Percentiles rank a stretch among this genome's conserved stretches.
Evolutionary conservation across 805 yeast genomes (phyloP).

Genomic region (Starmerella potacharoeniae): DNA sequence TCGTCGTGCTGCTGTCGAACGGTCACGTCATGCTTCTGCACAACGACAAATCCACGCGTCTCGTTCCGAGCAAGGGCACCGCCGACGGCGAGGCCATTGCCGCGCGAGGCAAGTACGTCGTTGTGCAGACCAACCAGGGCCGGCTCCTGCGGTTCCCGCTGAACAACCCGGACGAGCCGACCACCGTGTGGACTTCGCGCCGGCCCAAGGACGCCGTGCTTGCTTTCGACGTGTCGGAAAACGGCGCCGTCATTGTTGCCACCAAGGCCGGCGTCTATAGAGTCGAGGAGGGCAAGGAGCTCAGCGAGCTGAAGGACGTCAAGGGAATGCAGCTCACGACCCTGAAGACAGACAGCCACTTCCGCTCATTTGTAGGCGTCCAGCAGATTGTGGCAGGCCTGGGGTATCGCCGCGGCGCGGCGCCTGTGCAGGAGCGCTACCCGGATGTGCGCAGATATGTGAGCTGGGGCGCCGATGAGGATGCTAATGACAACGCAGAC

Average conservation of each 20-base stretch:
- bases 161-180: not conserved
- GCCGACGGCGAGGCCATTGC: slow-evolving; percentile 4
- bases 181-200: slow-evolving; percentile 16
- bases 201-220: slow-evolving; percentile 10
- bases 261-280: slow-evolving; percentile 18
- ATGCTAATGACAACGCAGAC: not conserved
- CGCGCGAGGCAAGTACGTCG: slow-evolving; percentile 15
- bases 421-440: not conserved
- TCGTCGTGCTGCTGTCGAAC: slow-evolving; percentile 11
- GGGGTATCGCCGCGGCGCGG: not conserved
- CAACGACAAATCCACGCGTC: not conserved
- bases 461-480: not conserved
- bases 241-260: slow-evolving; percentile 18
- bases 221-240: slow-evolving; percentile 18
- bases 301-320: slow-evolving; percentile 9
- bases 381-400: slow-evolving; percentile 11
- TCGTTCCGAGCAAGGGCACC: slow-evolving; percentile 5
- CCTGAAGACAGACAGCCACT: slow-evolving; percentile 16
- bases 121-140: slow-evolving; percentile 11
- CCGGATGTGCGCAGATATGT: not conserved
- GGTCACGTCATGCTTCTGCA: slow-evolving; percentile 11
- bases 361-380: slow-evolving; percentile 13
- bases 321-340: slow-evolving; percentile 11
- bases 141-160: slow-evolving; percentile 8
- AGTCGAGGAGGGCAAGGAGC: slow-evolving; percentile 13